Base-by-base conservation (phyloP, 2,329 filamentous ascomycete species). In the Beauveria varroae region DNA sequence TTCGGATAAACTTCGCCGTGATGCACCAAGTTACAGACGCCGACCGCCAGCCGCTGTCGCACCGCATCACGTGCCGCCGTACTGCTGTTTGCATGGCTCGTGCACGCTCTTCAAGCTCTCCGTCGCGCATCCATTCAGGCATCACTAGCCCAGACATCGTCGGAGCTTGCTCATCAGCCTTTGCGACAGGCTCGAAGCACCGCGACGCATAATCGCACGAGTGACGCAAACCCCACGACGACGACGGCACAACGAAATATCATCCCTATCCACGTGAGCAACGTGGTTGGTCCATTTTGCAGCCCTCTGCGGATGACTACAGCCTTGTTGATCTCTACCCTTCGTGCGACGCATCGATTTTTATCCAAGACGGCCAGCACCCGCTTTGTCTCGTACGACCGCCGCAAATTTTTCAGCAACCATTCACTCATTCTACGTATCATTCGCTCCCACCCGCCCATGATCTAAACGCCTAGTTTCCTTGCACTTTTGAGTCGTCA, bases 401-500 rank as follows among this genome's bases (percentile, higher is more conserved):
- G 37, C 24, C 37, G 52, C 57, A 50, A 41, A 24, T 7, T 9
- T 30, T 8, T 16, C 22, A 10, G 2, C 43, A 14, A 37, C 5
- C 16, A 4, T 10, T 40, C n/a, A 18, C 12, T 3, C 37, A 24
- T 46, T 26, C 6, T 28, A 2, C 16, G 28, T 16, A 28, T 18
- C n/a, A 22, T 53, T 37, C 3, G 8, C 22, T 40, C 47, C 20
- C n/a, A 26, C 43, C 28, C 68, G 64, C 72, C 66, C 72, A 75
- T 75, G 74, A 71, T 65, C 68, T 74, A 72, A 68, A 49, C 47
- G 53, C 41, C 50, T 40, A 61, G 54, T 40, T 57, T 20, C 63
- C 63, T 63, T 61, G 60, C 59, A 37, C 24, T 63, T 60, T 64
- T 66, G 65, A 63, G 64, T 67, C 70, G 69, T 67, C 64, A 85